Evolutionary conservation across 371 early-diverging fungal genomes (phyloP).

Genomic region (Coemansia sp.): DNA sequence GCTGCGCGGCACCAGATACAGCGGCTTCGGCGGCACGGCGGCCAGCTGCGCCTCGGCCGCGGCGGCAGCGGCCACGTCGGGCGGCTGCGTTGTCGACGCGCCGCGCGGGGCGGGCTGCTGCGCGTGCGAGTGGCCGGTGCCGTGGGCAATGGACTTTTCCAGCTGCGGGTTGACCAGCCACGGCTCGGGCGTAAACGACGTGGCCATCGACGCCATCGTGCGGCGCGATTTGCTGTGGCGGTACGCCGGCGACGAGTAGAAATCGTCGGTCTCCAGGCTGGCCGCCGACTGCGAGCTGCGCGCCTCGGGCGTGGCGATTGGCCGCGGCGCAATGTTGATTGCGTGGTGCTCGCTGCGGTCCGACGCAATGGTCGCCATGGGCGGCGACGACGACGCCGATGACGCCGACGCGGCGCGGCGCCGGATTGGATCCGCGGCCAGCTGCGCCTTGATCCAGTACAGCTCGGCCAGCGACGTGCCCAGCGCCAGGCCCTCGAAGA

Average conservation of each 20-base stretch:
- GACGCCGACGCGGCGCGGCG: neutral
- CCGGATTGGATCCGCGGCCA: conserved; percentile 25
- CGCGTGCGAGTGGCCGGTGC: too few species aligned
- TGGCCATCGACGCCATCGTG: conserved; percentile 41
- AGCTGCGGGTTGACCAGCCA: conserved; percentile 47
- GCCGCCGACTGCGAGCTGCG: neutral
- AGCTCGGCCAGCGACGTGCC: conserved; percentile 63
- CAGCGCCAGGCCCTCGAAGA: conserved; percentile 67
- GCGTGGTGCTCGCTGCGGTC: conserved; percentile 3
- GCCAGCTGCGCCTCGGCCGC: neutral
- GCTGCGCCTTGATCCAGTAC: conserved; percentile 52
- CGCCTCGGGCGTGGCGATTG: neutral
- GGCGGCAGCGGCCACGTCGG: conserved; percentile 2
- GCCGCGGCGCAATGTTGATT: neutral
- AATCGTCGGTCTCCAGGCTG: conserved; percentile 14
- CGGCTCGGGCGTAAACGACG: conserved; percentile 45
- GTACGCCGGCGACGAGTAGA: neutral
- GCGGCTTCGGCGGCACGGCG: neutral
- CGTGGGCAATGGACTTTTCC: conserved; percentile 17
- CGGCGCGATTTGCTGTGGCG: conserved; percentile 34
- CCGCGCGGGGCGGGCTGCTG: neutral
- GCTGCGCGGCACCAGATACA: conserved; percentile 23
- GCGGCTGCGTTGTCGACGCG: conserved; percentile 9
- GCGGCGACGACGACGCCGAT: neutral
- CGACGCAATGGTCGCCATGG: conserved; percentile 5